Evolutionary conservation across 805 yeast species (phyloP).

Genomic region (Barnettozyma californica): DNA sequence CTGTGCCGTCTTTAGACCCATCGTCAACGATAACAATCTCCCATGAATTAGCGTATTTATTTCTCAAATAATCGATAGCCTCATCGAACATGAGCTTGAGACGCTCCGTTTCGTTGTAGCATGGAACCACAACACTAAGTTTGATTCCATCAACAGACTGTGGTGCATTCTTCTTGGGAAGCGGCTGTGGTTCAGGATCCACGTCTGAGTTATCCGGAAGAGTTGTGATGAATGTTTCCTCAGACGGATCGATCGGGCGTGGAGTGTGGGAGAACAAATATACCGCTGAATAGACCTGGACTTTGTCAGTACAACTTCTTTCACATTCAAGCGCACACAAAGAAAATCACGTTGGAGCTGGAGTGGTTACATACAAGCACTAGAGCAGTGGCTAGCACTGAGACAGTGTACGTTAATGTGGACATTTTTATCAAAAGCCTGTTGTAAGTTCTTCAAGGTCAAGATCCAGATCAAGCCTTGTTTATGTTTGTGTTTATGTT

Average conservation of each 20-base stretch:
- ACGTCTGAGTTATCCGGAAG: conserved; percentile 24
- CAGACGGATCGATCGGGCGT: conserved; percentile 47
- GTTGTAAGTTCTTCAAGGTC: neutral
- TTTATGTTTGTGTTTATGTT: too few relatives aligned
- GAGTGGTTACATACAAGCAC: neutral
- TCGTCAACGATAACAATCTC: conserved; percentile 90
- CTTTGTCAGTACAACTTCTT: neutral
- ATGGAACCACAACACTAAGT: conserved; percentile 84
- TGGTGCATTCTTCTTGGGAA: conserved; percentile 19
- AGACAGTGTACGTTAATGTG: neutral
- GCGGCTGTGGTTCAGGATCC: conserved; percentile 31
- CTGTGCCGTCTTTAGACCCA: conserved; percentile 81
- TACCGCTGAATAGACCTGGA: conserved; percentile 13
- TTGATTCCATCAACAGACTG: conserved; percentile 35
- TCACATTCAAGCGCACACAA: too few relatives aligned
- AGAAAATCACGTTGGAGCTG: too few relatives aligned
- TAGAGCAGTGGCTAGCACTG: neutral
- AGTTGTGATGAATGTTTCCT: conserved; percentile 49
- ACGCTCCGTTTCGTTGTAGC: conserved; percentile 80
- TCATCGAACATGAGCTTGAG: conserved; percentile 70
- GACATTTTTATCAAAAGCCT: neutral
- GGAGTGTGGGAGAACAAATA: conserved; percentile 58
- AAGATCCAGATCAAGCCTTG: neutral
- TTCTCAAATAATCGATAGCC: conserved; percentile 48
- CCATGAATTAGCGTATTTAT: conserved; percentile 37